Evolutionary conservation across 768 basidiomycete genomes (phyloP), one percentile per base, ranked within the genome.

Genomic region (Lyophyllum shimeji): DNA sequence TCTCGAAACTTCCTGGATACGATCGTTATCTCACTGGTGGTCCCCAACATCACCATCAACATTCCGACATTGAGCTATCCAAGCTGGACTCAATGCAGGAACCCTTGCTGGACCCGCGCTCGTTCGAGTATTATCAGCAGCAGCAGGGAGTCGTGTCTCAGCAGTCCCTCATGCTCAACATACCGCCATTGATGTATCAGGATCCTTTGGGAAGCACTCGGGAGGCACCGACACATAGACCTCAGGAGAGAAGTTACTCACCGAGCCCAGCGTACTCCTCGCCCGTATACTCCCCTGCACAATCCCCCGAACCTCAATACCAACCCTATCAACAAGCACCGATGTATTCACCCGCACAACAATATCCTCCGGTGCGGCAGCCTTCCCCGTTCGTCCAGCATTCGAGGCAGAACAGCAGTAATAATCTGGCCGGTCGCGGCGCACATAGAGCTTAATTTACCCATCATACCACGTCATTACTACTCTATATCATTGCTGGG

Each of bases 141-240:
- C 72, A 71, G 24, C 68, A 74, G 48, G 70, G 63, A 11, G 70
- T 68, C 44, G 64, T 63, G 50, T 77, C 76, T 1, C 74, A 76
- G 40, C 73, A 76, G 29, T 75, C 76, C 1, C 67, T 74, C 15
- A 56, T 75, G 18, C 70, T 77, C 7, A 67, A 74, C 8, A 67
- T 76, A 3, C 78, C 81, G 1, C 74, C 75, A 1, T 69, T 80
- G 65, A 62, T 81, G 63, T 72, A 79, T 56, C 60, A 75, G 59
- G 52, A 71, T 60, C 53, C 65, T 55, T 59, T 58, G 53, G 71
- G 56, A 63, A 73, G 74, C 11, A 76, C 71, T 3, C 75, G 85
- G 45, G 83, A 87, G 61, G 86, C 86, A 5, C 82, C 88, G 1
- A 65, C 83, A 1, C 86, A 89, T 63, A 77, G 89, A 54, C 86